Evolutionary conservation across 192 early-diverging fungal genomes (phyloP).

Genomic region (Coemansia furcata): DNA sequence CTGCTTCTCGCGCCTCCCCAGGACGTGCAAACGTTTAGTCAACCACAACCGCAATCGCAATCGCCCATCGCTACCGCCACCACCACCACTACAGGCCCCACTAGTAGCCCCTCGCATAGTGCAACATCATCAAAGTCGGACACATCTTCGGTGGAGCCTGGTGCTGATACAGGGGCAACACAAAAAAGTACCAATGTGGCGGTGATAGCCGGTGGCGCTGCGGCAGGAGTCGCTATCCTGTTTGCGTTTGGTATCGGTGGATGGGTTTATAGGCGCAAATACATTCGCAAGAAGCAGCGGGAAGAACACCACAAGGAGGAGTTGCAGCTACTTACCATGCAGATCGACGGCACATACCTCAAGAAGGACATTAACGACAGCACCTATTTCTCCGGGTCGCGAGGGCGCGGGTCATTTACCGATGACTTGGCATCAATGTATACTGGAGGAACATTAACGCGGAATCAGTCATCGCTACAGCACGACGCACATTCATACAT

Average conservation of each 20-base stretch:
- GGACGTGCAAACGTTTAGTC: constrained; percentile 9
- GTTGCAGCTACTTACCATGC: constrained; percentile 45
- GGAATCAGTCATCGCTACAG: constrained; percentile 18
- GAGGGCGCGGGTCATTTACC: constrained; percentile 22
- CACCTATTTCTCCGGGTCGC: constrained; percentile 18
- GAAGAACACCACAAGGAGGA: constrained; percentile 46
- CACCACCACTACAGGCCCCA: background rate
- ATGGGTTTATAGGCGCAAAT: constrained; percentile 36
- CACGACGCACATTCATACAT: constrained; percentile 11
- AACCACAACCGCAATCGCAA: background rate
- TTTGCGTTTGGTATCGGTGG: constrained; percentile 16
- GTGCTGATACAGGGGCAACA: background rate
- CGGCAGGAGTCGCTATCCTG: constrained; percentile 23
- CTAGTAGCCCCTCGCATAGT: background rate
- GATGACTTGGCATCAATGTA: constrained; percentile 47
- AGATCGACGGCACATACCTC: constrained; percentile 39
- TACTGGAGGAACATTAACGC: constrained; percentile 29
- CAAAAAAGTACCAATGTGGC: constrained; percentile 15
- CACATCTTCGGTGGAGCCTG: background rate
- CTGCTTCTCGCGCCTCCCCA: background rate
- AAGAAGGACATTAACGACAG: constrained; percentile 21
- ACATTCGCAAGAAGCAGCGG: constrained; percentile 31
- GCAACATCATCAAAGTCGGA: background rate
- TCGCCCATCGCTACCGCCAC: background rate
- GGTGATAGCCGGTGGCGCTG: constrained; percentile 31